Percentiles rank a stretch among this genome's conserved stretches.
phyloP scores from a whole-genome alignment of 306 rosid genomes.

The Senna tora region DNA sequence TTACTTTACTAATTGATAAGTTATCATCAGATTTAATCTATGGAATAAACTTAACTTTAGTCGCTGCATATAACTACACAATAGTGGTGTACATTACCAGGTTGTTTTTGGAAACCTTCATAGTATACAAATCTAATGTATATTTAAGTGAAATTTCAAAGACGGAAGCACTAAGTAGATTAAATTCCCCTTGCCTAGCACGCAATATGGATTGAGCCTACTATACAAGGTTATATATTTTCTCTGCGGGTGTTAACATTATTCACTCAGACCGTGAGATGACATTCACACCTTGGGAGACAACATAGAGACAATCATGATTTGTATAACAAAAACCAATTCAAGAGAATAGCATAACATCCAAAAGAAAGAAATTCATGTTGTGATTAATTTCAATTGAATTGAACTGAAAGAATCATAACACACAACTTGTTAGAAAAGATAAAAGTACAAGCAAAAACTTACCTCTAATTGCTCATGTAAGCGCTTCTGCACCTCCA shows the following conservation, averaged over 20 bases:
- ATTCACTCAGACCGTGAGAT: conserved; percentile 9
- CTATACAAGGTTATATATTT: conserved; percentile 2
- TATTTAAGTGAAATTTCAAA: conserved; percentile 14
- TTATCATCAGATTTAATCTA: neutral
- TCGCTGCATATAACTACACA: neutral
- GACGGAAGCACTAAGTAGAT: neutral
- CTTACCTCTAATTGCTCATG: conserved; percentile 98
- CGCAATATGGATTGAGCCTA: conserved; percentile 5
- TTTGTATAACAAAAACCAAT: conserved; percentile 6
- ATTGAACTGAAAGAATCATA: conserved; percentile 7
- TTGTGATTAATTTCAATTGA: conserved; percentile 25
- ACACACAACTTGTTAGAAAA: conserved; percentile 7
- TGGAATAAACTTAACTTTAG: neutral
- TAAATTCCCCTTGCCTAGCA: neutral
- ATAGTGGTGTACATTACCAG: neutral
- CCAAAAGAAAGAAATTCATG: conserved; percentile 3
- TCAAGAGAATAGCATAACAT: conserved; percentile 5
- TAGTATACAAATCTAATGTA: neutral
- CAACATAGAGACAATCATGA: neutral
- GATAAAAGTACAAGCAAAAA: conserved; percentile 32
- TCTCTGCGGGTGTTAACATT: neutral
- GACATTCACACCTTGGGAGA: neutral
- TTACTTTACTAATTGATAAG: conserved; percentile 10
- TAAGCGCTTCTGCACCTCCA: conserved; percentile 98
- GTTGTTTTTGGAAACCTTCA: neutral